phyloP scores from a whole-genome alignment of 2,329 filamentous ascomycete genomes.

The Sclerotinia minor region DNA sequence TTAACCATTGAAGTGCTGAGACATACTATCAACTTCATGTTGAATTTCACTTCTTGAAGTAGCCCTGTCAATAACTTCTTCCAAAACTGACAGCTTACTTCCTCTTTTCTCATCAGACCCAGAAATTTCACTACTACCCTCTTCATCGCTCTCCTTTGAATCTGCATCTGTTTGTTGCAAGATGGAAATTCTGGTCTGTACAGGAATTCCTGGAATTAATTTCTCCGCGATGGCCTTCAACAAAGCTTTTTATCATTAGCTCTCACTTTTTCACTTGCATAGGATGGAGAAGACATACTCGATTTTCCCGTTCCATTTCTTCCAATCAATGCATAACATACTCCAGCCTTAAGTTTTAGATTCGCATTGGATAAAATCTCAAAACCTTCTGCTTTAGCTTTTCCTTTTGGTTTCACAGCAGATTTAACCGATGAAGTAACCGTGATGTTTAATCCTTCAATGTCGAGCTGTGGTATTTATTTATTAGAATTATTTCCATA shows the following conservation, averaged over 20 bases:
- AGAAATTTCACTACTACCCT: conserved; percentile 29
- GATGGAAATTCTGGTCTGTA: conserved; percentile 64
- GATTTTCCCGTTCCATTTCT: conserved; percentile 84
- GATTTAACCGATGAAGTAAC: conserved; percentile 50
- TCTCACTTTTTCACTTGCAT: conserved; percentile 17
- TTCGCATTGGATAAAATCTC: conserved; percentile 72
- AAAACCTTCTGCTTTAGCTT: conserved; percentile 50
- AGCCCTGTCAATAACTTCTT: conserved; percentile 65
- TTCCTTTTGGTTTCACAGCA: conserved; percentile 52
- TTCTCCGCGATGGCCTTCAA: conserved; percentile 75
- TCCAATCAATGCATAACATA: conserved; percentile 76
- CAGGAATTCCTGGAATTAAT: conserved; percentile 73
- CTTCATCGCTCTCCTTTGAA: conserved; percentile 38
- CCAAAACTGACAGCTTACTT: conserved; percentile 55
- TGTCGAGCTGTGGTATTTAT: conserved; percentile 55
- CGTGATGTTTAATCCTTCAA: conserved; percentile 71
- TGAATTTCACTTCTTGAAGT: conserved; percentile 58
- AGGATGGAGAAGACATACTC: conserved; percentile 50
- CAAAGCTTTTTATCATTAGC: conserved; percentile 51
- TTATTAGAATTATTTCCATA: conserved; percentile 15
- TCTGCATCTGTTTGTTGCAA: conserved; percentile 62
- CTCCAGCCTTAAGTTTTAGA: conserved; percentile 69
- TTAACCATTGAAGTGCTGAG: conserved; percentile 5
- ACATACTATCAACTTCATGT: conserved; percentile 59
- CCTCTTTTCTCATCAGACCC: conserved; percentile 3